Evolutionary conservation across 768 basidiomycete genomes (phyloP).

Genomic region (Butyriboletus loyo): DNA sequence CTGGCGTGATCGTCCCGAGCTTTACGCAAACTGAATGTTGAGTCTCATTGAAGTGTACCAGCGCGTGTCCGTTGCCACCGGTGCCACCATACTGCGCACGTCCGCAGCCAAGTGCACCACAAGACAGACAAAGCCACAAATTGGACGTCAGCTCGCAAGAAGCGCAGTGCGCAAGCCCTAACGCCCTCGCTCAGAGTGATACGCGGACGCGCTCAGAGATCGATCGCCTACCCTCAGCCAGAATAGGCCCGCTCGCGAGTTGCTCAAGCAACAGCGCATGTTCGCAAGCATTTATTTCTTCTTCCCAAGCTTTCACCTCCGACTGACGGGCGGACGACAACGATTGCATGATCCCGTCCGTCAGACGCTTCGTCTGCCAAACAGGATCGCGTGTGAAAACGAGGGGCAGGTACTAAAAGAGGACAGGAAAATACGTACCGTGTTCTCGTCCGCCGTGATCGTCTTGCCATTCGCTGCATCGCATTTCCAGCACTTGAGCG

Average conservation of each 20-base stretch:
- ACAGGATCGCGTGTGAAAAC: not conserved
- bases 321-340: slow-evolving; percentile 89
- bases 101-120: slow-evolving; percentile 88
- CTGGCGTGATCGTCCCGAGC: slow-evolving; percentile 93
- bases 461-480: slow-evolving; percentile 48
- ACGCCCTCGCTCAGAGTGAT: not conserved
- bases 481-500: slow-evolving; percentile 76
- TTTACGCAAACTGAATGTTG: slow-evolving; percentile 86
- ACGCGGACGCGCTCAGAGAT: not conserved
- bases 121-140: slow-evolving; percentile 92
- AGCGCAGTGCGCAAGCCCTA: slow-evolving; percentile 78
- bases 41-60: slow-evolving; percentile 70
- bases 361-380: slow-evolving; percentile 50
- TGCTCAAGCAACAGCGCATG: slow-evolving; percentile 66
- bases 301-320: slow-evolving; percentile 97
- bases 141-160: slow-evolving; percentile 87
- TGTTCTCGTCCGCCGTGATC: slow-evolving; percentile 36
- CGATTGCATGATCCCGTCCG: slow-evolving; percentile 71
- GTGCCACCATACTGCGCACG: slow-evolving; percentile 77
- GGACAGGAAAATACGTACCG: slow-evolving; percentile 25
- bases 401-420: not conserved
- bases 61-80: slow-evolving; percentile 87
- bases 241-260: slow-evolving; percentile 22
- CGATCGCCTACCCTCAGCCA: slow-evolving; percentile 21
- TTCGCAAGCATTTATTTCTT: slow-evolving; percentile 85